These are phyloP conservation scores for Truncatella angustata DNA, from an alignment of 2,329 filamentous ascomycete genomes.

Conservation along the genomic window DNA sequence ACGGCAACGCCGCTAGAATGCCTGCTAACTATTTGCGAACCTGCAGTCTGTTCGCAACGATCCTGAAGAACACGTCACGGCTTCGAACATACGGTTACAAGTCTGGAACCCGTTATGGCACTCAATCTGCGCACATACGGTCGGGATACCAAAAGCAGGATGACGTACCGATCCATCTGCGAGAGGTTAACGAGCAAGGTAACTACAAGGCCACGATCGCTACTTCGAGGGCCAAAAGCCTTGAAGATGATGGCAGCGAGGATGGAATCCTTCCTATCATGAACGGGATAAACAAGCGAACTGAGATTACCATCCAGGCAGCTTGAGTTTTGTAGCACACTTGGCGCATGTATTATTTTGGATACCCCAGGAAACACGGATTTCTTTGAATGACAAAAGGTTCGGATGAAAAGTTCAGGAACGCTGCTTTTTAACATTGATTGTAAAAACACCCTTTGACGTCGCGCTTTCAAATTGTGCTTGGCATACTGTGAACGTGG, in stretches of 20 bases:
- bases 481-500: too few relatives aligned
- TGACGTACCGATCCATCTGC: not conserved
- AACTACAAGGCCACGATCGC: not conserved
- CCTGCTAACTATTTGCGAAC: not conserved
- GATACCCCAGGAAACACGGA: not conserved
- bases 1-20: too few relatives aligned
- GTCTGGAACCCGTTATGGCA: not conserved
- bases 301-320: not conserved
- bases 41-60: not conserved
- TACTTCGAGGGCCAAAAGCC: not conserved
- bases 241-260: not conserved
- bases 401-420: too few relatives aligned
- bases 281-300: conserved; percentile 1
- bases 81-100: not conserved
- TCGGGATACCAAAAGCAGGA: not conserved
- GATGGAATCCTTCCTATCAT: not conserved
- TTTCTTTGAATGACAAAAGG: too few relatives aligned
- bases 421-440: too few relatives aligned
- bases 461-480: too few relatives aligned
- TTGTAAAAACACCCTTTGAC: too few relatives aligned
- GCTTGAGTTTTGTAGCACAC: too few relatives aligned
- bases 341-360: not conserved
- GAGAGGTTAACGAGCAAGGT: too few relatives aligned
- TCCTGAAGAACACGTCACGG: not conserved
- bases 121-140: not conserved